Percentiles rank a stretch among this genome's conserved stretches.
Evolutionary conservation across 2,329 filamentous ascomycete genomes (phyloP).

Genomic region (Coniochaeta pulveracea): DNA sequence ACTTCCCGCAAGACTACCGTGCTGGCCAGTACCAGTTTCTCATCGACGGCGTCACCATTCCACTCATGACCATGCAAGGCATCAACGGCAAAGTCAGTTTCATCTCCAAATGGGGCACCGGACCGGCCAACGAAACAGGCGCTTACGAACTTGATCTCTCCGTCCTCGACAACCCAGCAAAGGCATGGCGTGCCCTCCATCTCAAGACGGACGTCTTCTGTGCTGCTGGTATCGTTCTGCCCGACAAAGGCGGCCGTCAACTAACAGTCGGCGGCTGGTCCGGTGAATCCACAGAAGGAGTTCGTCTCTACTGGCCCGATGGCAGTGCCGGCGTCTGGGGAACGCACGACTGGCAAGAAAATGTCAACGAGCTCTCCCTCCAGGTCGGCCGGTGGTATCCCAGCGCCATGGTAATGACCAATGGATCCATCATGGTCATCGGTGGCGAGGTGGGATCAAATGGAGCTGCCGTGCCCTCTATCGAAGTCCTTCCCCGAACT

Average conservation of each 20-base stretch:
- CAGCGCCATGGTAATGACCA: constrained; percentile 38
- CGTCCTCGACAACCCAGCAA: constrained; percentile 28
- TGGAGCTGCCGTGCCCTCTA: constrained; percentile 33
- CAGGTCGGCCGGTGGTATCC: constrained; percentile 44
- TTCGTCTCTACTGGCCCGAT: constrained; percentile 45
- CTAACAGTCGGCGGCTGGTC: constrained; percentile 49
- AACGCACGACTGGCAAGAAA: constrained; percentile 43
- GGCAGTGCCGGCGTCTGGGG: constrained; percentile 34
- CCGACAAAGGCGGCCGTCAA: constrained; percentile 45
- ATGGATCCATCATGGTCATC: constrained; percentile 43
- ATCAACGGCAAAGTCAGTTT: constrained; percentile 43
- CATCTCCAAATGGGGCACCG: constrained; percentile 43
- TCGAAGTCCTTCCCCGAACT: constrained; percentile 40
- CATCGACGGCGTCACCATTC: constrained; percentile 39
- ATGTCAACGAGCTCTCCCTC: constrained; percentile 31
- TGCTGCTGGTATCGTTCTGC: constrained; percentile 42
- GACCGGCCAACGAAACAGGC: constrained; percentile 41
- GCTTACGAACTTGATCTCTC: constrained; percentile 46
- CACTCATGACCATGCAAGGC: constrained; percentile 38
- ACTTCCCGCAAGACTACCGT: constrained; percentile 31
- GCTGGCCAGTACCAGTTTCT: constrained; percentile 42
- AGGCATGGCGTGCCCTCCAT: constrained; percentile 41
- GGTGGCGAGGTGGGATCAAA: constrained; percentile 43
- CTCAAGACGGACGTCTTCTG: constrained; percentile 49
- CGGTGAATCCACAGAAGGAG: constrained; percentile 37